Conservation (phyloP, 2,329 filamentous ascomycete species). For the Eutypella sp. region DNA sequence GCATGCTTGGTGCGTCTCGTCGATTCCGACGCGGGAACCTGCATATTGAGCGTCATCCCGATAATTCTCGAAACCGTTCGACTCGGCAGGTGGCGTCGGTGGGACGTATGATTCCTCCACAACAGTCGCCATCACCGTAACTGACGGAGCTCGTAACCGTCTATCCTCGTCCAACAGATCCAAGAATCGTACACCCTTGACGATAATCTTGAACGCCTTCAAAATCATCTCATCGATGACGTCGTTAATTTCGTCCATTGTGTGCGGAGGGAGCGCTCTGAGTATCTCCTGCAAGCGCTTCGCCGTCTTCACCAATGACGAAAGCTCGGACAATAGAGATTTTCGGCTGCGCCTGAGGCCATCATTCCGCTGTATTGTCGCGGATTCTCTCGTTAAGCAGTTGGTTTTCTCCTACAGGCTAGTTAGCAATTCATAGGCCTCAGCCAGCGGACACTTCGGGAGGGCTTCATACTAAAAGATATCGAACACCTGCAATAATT, state of each 20-base stretch:
- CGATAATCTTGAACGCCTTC: slow-evolving; percentile 92
- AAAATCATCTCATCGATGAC: slow-evolving; percentile 89
- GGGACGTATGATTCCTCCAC: slow-evolving; percentile 54
- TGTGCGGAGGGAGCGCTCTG: slow-evolving; percentile 38
- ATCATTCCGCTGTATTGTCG: slow-evolving; percentile 69
- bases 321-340: slow-evolving; percentile 82
- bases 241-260: slow-evolving; percentile 60
- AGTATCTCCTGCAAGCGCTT: slow-evolving; percentile 78
- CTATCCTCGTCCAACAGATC: slow-evolving; percentile 73
- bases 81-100: slow-evolving; percentile 60
- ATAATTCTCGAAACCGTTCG: slow-evolving; percentile 42
- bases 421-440: slow-evolving; percentile 11
- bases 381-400: slow-evolving; percentile 78
- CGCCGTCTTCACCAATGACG: slow-evolving; percentile 80
- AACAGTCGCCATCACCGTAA: slow-evolving; percentile 57
- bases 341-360: slow-evolving; percentile 76
- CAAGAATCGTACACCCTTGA: slow-evolving; percentile 80
- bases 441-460: background rate
- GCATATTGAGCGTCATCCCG: slow-evolving; percentile 30
- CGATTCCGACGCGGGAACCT: slow-evolving; percentile 33
- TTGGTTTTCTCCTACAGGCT: slow-evolving; percentile 72
- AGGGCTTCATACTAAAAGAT: slow-evolving; percentile 65
- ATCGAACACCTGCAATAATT: slow-evolving; percentile 88
- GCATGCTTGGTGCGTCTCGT: slow-evolving; percentile 28
- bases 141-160: slow-evolving; percentile 42